A percentile compares a stretch with the other conserved stretches of the same genome.
These are phyloP conservation scores for Neoboletus subvelutipes DNA, from an alignment of 768 basidiomycete species.

Conservation along the genomic window DNA sequence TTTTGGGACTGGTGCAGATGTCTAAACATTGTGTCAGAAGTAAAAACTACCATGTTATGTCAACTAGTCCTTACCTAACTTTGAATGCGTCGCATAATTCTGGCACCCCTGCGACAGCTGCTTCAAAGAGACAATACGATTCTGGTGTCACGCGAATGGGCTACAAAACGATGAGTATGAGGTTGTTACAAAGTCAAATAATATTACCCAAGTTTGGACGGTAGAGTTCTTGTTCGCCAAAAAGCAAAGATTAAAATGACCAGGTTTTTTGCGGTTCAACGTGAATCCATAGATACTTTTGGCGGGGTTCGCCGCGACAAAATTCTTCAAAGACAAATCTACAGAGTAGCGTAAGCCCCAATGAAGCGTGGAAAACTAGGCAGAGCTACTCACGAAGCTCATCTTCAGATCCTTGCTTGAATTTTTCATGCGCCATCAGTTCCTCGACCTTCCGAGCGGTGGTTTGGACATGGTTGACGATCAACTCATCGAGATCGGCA, in stretches of 20 bases:
- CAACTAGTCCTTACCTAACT: constrained; percentile 55
- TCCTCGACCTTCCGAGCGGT: constrained; percentile 94
- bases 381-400: constrained; percentile 74
- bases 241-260: constrained; percentile 93
- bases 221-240: constrained; percentile 86
- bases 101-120: constrained; percentile 85
- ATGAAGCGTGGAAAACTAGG: not conserved
- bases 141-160: constrained; percentile 85
- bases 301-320: constrained; percentile 88
- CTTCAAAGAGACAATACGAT: constrained; percentile 88
- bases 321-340: constrained; percentile 89
- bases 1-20: constrained; percentile 80
- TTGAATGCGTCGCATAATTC: constrained; percentile 98
- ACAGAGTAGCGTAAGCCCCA: not conserved
- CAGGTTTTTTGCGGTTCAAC: constrained; percentile 83
- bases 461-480: constrained; percentile 94
- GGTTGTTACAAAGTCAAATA: not conserved
- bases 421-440: constrained; percentile 93
- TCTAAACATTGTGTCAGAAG: constrained; percentile 35
- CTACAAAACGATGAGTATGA: constrained; percentile 37
- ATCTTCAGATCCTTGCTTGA: constrained; percentile 83
- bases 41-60: not conserved
- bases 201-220: constrained; percentile 84
- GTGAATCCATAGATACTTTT: constrained; percentile 97
- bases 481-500: constrained; percentile 92